These are phyloP conservation scores for Candida khao-thaluensis DNA, from an alignment of 805 yeast genomes.

Conservation along the genomic window DNA sequence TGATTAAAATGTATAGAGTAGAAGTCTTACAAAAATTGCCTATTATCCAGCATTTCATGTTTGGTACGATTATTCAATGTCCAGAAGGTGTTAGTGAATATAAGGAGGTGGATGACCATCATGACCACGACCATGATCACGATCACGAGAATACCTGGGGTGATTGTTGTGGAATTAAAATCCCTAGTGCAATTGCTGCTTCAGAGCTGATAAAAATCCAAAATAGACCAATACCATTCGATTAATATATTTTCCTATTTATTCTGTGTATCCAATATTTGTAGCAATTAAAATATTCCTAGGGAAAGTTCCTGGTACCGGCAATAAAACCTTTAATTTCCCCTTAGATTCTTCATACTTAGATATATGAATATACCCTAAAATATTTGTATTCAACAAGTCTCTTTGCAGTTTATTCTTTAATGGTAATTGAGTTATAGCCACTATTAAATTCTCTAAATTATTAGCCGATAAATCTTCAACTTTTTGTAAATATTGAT, in stretches of 20 bases:
- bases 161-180: slow-evolving; percentile 95
- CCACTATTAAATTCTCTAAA: slow-evolving; percentile 75
- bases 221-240: slow-evolving; percentile 56
- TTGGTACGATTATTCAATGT: slow-evolving; percentile 66
- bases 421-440: slow-evolving; percentile 44
- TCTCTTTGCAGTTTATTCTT: slow-evolving; percentile 41
- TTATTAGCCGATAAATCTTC: slow-evolving; percentile 49
- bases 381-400: slow-evolving; percentile 55
- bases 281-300: slow-evolving; percentile 72
- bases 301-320: slow-evolving; percentile 87
- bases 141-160: slow-evolving; percentile 69
- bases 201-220: slow-evolving; percentile 45
- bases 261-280: slow-evolving; percentile 79
- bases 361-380: slow-evolving; percentile 75
- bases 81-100: slow-evolving; percentile 62
- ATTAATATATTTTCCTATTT: slow-evolving; percentile 36
- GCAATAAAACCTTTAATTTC: slow-evolving; percentile 69
- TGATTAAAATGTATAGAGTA: slow-evolving; percentile 92
- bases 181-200: slow-evolving; percentile 96
- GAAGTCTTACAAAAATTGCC: slow-evolving; percentile 91
- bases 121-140: slow-evolving; percentile 20
- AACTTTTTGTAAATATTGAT: slow-evolving; percentile 33
- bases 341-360: slow-evolving; percentile 75
- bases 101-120: slow-evolving; percentile 22
- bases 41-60: slow-evolving; percentile 89